Evolutionary conservation across 2,329 filamentous ascomycete species (phyloP).

Genomic region (Epichloe festucae): DNA sequence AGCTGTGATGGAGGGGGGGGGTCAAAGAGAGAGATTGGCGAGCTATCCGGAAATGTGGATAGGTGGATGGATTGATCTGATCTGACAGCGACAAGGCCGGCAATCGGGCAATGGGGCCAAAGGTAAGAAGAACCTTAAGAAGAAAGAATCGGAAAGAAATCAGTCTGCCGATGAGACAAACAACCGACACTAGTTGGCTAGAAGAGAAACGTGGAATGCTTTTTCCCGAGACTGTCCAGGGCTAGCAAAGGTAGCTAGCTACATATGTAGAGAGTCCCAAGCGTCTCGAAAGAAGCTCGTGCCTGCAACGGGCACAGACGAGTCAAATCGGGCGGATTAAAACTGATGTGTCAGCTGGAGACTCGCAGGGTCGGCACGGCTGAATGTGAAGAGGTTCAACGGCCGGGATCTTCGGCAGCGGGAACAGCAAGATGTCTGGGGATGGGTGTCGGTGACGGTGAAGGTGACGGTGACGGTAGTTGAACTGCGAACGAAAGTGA

Average conservation of each 20-base stretch:
- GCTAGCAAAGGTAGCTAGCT: neutral
- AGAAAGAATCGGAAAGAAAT: too few relatives aligned
- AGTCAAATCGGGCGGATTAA: neutral
- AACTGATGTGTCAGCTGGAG: neutral
- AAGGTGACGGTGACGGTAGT: neutral
- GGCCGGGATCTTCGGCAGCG: neutral
- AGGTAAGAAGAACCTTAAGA: too few relatives aligned
- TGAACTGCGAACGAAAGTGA: neutral
- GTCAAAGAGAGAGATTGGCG: too few relatives aligned
- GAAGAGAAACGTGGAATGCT: neutral
- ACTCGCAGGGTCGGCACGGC: neutral
- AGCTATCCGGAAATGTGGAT: too few relatives aligned
- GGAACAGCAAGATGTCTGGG: neutral
- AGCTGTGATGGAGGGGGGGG: too few relatives aligned
- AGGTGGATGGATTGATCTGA: too few relatives aligned
- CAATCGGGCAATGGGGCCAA: too few relatives aligned
- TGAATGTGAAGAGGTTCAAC: neutral
- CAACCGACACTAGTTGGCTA: too few relatives aligned
- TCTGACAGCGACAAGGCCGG: too few relatives aligned
- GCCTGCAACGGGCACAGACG: neutral
- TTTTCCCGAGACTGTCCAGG: neutral
- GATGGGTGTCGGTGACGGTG: neutral
- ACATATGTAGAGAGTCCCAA: neutral
- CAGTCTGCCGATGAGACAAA: too few relatives aligned
- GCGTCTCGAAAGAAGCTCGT: neutral